Evolutionary conservation across 768 basidiomycete genomes (phyloP), one percentile per base, ranked within the genome.

Genomic region (Leccinum sublutescens): DNA sequence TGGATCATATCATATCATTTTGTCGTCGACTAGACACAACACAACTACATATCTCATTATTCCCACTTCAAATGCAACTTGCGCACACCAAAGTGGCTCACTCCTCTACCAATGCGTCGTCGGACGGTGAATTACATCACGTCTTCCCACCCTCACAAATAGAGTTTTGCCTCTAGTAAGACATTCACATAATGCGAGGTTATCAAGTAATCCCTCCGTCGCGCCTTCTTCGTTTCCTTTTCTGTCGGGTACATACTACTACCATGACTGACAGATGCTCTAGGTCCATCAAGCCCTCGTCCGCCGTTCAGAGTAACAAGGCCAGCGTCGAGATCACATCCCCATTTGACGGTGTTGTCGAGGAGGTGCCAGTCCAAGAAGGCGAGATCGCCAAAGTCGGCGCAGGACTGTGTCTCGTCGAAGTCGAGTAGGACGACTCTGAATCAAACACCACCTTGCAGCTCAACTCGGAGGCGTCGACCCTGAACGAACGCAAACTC

Each of bases 291-390:
- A 78, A 84, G 64, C 81, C 84, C 1, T 67, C 72, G 12, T 73
- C 78, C 15, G 64, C 68, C 0, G 74, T 95, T 0, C 77, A 83
- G 56, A 78, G 82, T 62, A 92, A 94, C 81, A 94, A 94, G 71
- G 92, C 91, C 1, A 89, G 85, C 72, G 92, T 95, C 23, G 93
- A 95, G 74, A 93, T 95, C 56, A 95, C 93, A 2, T 88, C 87
- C 57, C 93, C 93, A 2, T 93, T 82, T 66, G 88, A 93, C 43
- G 93, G 93, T 5, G 76, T 85, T 29, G 76, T 95, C 50, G 85
- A 81, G 61, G 80, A 89, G 62, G 73, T 94, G 5, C 77, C 91
- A 2, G 91, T 93, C 15, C 75, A 86, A 63, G 91, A 92, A 68
- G 93, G 93, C 21, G 84, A 91, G 68, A 80, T 94, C 17, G 91